Evolutionary conservation across 2,329 filamentous ascomycete species (phyloP).

Genomic region (Pyrenophora graminea): DNA sequence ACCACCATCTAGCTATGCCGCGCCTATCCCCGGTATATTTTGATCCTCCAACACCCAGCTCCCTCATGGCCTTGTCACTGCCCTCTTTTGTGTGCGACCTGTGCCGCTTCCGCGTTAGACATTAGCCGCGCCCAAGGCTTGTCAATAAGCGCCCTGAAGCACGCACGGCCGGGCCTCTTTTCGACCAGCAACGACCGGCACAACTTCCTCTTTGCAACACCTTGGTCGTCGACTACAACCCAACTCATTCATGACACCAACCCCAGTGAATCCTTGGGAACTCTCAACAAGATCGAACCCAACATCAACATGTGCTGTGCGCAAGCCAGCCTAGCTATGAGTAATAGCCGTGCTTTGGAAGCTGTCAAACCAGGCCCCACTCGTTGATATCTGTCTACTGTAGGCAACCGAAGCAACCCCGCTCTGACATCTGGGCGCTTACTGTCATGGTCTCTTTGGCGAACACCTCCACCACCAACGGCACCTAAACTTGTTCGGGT

Average conservation of each 20-base stretch:
- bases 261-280: not conserved
- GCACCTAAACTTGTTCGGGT: constrained; percentile 11
- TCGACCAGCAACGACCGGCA: constrained; percentile 10
- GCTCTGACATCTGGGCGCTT: constrained; percentile 31
- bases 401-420: constrained; percentile 14
- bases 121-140: constrained; percentile 23
- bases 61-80: constrained; percentile 6
- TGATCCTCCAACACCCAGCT: constrained; percentile 4
- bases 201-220: not conserved
- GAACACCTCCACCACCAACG: constrained; percentile 20
- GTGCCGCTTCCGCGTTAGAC: constrained; percentile 19
- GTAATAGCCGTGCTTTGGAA: not conserved
- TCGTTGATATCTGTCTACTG: not conserved
- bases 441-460: constrained; percentile 29
- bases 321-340: constrained; percentile 1
- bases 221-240: not conserved
- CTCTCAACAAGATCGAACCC: not conserved
- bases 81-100: constrained; percentile 7
- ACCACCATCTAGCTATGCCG: constrained; percentile 2
- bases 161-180: constrained; percentile 6
- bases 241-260: not conserved
- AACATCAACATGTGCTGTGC: not conserved
- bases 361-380: constrained; percentile 7
- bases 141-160: constrained; percentile 10
- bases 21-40: constrained; percentile 1